Evolutionary conservation across 1,284 basidiomycete species (phyloP).

Genomic region (Veloboletus limbatus): DNA sequence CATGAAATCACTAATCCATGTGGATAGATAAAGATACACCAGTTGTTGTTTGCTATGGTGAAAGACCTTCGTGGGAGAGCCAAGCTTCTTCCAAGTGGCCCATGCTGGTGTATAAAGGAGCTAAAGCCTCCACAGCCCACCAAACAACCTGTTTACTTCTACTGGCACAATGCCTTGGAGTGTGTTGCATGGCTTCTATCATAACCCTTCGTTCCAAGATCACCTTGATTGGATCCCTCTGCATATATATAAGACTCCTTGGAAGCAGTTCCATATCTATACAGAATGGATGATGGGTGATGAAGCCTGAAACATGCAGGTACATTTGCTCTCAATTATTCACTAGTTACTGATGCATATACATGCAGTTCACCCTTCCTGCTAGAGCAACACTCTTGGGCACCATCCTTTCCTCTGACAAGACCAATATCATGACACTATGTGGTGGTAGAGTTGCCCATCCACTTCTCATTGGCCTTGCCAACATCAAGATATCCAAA

Average conservation of each 20-base stretch:
- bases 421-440: background rate
- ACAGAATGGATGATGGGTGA: conserved; percentile 11
- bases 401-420: background rate
- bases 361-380: too few relatives aligned
- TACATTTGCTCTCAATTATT: too few relatives aligned
- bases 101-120: conserved; percentile 1
- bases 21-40: background rate
- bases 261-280: background rate
- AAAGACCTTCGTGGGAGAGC: background rate
- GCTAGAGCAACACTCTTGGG: background rate
- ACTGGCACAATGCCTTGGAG: conserved; percentile 5
- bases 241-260: background rate
- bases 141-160: background rate
- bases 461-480: background rate
- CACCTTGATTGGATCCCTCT: conserved; percentile 3
- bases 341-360: too few relatives aligned
- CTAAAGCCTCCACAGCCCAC: conserved; percentile 1
- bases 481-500: background rate
- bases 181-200: conserved; percentile 6
- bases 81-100: conserved; percentile 9
- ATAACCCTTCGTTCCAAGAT: conserved; percentile 4
- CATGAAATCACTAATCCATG: too few relatives aligned
- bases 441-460: background rate
- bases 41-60: conserved; percentile 4
- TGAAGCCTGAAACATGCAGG: conserved; percentile 12